Evolutionary conservation across 2,329 filamentous ascomycete genomes (phyloP).

Genomic region (Aquanectria penicillioides): DNA sequence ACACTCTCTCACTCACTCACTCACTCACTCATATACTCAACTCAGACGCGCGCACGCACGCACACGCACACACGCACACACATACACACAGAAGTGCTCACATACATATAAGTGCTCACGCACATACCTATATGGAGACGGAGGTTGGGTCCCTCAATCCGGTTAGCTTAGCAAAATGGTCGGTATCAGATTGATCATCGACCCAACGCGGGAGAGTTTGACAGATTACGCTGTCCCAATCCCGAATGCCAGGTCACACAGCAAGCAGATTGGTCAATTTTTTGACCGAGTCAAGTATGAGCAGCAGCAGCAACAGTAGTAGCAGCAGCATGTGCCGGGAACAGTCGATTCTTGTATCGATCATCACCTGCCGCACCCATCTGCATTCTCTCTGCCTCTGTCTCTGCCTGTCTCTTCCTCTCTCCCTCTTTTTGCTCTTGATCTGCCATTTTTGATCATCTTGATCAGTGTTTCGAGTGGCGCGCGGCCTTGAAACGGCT

Average conservation of each 20-base stretch:
- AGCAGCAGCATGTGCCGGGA: constrained; percentile 32
- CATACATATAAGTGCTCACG: no score
- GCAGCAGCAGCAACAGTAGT: no score
- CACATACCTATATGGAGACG: no score
- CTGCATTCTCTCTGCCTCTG: constrained; percentile 5
- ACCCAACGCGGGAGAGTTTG: no score
- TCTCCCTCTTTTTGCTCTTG: constrained; percentile 24
- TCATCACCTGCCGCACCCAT: constrained; percentile 29
- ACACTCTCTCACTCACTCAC: not conserved
- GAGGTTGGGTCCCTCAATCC: not conserved
- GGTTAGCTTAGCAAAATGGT: constrained; percentile 12
- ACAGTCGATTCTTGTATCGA: constrained; percentile 44
- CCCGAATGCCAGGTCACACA: constrained; percentile 36
- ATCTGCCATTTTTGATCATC: not conserved
- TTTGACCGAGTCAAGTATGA: no score
- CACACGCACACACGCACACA: not conserved
- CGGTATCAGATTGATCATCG: constrained; percentile 16
- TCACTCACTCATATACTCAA: not conserved
- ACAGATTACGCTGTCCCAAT: constrained; percentile 6
- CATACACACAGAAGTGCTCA: no score
- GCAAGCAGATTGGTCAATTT: constrained; percentile 3
- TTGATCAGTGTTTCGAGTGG: constrained; percentile 60
- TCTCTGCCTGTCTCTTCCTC: no score
- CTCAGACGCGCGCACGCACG: no score
- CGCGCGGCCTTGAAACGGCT: constrained; percentile 81